Percentiles rank a stretch among this genome's conserved stretches.
These are phyloP conservation scores for Globisporangium heterothallicum DNA, from an alignment of 352 stramenopile species.

Conservation along the genomic window DNA sequence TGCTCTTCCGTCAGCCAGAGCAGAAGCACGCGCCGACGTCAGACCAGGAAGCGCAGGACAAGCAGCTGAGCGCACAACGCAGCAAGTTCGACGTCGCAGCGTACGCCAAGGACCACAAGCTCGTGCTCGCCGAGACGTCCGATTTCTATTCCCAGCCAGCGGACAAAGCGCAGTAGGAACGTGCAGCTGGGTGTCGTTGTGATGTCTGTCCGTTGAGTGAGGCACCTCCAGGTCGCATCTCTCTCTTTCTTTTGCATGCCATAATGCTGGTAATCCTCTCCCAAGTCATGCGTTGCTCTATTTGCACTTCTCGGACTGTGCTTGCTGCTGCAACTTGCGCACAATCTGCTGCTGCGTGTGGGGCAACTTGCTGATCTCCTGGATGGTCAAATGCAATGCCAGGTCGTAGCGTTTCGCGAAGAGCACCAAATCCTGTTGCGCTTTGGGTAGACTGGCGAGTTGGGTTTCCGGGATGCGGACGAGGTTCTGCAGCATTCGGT, in stretches of 20 bases:
- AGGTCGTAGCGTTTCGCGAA: constrained; percentile 56
- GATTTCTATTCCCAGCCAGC: constrained; percentile 43
- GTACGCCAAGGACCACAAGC: constrained; percentile 25
- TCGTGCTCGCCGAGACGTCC: constrained; percentile 24
- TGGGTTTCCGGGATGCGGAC: constrained; percentile 27
- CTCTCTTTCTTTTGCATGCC: too few species aligned
- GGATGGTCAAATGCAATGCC: constrained; percentile 23
- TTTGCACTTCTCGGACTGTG: constrained; percentile 10
- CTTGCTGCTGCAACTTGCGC: constrained; percentile 18
- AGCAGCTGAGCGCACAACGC: constrained; percentile 25
- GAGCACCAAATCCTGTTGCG: constrained; percentile 41
- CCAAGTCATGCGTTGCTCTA: background rate
- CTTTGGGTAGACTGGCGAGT: constrained; percentile 24
- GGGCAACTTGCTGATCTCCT: constrained; percentile 28
- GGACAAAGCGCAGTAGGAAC: background rate
- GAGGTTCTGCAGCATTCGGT: constrained; percentile 35
- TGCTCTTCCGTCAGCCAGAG: constrained; percentile 38
- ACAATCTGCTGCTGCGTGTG: constrained; percentile 38
- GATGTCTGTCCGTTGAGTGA: too few species aligned
- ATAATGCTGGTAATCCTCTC: too few species aligned
- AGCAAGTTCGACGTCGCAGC: constrained; percentile 42
- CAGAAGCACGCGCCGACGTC: constrained; percentile 2
- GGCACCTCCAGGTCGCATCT: too few species aligned
- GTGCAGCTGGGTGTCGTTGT: too few species aligned
- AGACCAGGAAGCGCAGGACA: constrained; percentile 8